Evolutionary conservation across 345 rosid genomes (phyloP).

Genomic region (Pugionium dolabratum): DNA sequence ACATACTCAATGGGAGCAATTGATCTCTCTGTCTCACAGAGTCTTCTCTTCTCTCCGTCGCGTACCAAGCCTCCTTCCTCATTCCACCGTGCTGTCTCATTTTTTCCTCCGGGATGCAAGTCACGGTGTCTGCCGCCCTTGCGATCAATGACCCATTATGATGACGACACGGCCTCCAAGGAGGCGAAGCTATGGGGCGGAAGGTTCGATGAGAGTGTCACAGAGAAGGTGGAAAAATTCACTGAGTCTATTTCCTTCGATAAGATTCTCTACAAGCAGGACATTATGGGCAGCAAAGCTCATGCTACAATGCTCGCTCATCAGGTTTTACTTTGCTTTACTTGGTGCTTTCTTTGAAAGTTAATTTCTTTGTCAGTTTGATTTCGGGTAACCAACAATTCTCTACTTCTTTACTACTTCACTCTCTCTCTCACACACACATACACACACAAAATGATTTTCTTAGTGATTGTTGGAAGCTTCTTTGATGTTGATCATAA

Average conservation of each 20-base stretch:
- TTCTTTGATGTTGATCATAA: neutral
- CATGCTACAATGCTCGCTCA: slow-evolving; percentile 92
- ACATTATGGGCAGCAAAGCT: slow-evolving; percentile 91
- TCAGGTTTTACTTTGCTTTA: slow-evolving; percentile 50
- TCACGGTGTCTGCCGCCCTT: slow-evolving; percentile 38
- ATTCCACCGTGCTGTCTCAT: slow-evolving; percentile 25
- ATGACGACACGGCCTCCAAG: slow-evolving; percentile 45
- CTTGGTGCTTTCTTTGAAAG: neutral
- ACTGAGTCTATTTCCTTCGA: slow-evolving; percentile 92
- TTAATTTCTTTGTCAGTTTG: too few relatives aligned
- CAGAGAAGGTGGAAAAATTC: slow-evolving; percentile 82
- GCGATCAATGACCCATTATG: slow-evolving; percentile 46
- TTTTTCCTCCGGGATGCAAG: slow-evolving; percentile 31
- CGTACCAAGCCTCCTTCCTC: slow-evolving; percentile 20
- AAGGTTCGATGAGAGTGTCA: slow-evolving; percentile 87
- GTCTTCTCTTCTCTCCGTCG: slow-evolving; percentile 31
- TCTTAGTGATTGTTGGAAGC: neutral
- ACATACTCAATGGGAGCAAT: slow-evolving; percentile 41
- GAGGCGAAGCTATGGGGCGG: slow-evolving; percentile 97
- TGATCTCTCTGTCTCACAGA: slow-evolving; percentile 37
- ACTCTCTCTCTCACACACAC: too few relatives aligned
- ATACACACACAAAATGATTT: too few relatives aligned
- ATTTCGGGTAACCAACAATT: too few relatives aligned
- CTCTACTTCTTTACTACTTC: too few relatives aligned
- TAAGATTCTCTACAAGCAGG: slow-evolving; percentile 82